Conservation (phyloP, 2,329 filamentous ascomycete genomes). For the Helotiales sp. region DNA sequence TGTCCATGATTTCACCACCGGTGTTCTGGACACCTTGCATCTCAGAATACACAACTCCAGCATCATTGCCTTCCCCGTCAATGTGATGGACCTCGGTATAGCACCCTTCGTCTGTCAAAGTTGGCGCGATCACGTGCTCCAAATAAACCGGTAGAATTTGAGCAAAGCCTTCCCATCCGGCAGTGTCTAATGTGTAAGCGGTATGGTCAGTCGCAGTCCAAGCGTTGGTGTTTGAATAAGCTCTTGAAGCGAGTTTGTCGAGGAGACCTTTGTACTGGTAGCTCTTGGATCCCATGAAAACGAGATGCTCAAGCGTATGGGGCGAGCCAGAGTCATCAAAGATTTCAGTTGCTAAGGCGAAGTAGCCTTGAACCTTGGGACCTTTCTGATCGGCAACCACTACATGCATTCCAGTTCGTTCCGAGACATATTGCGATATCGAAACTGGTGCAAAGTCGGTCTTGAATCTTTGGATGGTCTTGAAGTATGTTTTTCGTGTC, state of each 20-base stretch:
- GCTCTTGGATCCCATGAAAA: conserved; percentile 89
- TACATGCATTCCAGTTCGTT: conserved; percentile 90
- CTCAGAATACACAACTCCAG: conserved; percentile 96
- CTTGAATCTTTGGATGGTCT: conserved; percentile 80
- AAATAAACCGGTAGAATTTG: conserved; percentile 94
- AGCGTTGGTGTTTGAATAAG: conserved; percentile 92
- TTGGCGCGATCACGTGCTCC: conserved; percentile 89
- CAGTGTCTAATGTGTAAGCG: conserved; percentile 91
- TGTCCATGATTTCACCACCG: conserved; percentile 81
- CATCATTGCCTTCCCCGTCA: conserved; percentile 90
- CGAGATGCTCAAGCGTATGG: conserved; percentile 78
- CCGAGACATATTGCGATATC: conserved; percentile 95
- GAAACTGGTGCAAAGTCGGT: conserved; percentile 86
- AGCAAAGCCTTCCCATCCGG: conserved; percentile 95
- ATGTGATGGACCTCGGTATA: conserved; percentile 97
- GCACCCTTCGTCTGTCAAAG: conserved; percentile 88
- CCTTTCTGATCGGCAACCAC: conserved; percentile 89
- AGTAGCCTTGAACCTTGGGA: conserved; percentile 94
- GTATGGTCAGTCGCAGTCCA: conserved; percentile 98
- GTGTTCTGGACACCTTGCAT: conserved; percentile 96
- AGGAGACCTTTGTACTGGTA: conserved; percentile 95
- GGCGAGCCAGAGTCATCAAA: conserved; percentile 95
- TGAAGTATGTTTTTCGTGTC: conserved; percentile 63
- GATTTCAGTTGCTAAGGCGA: conserved; percentile 94
- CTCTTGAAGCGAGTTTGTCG: conserved; percentile 89